A percentile compares a stretch with the other conserved stretches of the same genome.
phyloP scores from a whole-genome alignment of 768 basidiomycete genomes.

The Podaxis sp. region DNA sequence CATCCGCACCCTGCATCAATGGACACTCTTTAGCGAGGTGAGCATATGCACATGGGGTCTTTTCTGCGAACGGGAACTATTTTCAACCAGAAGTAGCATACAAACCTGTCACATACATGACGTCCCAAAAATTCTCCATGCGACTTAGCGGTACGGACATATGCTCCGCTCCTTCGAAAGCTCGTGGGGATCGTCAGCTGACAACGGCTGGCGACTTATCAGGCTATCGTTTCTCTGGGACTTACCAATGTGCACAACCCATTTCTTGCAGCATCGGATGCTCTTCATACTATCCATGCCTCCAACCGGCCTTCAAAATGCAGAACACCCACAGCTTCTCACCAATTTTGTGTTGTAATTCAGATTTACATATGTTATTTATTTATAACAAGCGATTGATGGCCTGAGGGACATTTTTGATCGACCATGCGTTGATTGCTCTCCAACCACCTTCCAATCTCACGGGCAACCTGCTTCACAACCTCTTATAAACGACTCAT shows the following conservation, averaged over 20 bases:
- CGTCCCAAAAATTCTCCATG: too few species aligned
- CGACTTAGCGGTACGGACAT: background rate
- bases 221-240: background rate
- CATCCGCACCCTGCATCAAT: too few species aligned
- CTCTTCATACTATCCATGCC: background rate
- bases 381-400: background rate
- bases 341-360: background rate
- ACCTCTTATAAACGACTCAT: conserved; percentile 1
- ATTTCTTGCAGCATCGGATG: background rate
- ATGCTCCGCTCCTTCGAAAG: background rate
- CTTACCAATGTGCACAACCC: background rate
- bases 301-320: background rate
- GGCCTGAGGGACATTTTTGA: background rate
- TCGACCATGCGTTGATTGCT: conserved; percentile 4
- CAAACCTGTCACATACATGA: too few species aligned
- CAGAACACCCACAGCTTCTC: background rate
- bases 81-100: too few species aligned
- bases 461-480: background rate
- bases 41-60: too few species aligned
- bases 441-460: background rate
- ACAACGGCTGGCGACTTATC: conserved; percentile 1
- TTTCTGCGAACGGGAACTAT: too few species aligned
- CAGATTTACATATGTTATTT: background rate
- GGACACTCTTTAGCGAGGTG: too few species aligned
- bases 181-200: conserved; percentile 1